These are phyloP conservation scores for Botryotinia globosa DNA, from an alignment of 2,329 filamentous ascomycete genomes.

Conservation along the genomic window DNA sequence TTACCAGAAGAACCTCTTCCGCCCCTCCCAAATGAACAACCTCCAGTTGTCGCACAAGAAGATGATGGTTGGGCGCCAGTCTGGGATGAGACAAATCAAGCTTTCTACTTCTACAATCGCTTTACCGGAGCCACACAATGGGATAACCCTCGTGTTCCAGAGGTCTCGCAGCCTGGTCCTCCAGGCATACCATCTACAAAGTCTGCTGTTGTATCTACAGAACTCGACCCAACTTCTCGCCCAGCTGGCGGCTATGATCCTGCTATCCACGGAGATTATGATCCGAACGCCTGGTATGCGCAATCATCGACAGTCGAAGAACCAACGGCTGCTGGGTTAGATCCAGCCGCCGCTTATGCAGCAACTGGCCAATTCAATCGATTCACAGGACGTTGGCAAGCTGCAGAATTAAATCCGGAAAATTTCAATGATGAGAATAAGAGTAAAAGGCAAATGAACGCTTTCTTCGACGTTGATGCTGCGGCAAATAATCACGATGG, in stretches of 20 bases:
- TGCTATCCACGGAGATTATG: constrained; percentile 93
- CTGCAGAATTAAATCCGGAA: constrained; percentile 63
- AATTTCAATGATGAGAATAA: constrained; percentile 86
- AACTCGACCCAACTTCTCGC: constrained; percentile 35
- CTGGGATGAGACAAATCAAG: constrained; percentile 67
- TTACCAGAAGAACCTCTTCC: constrained; percentile 40
- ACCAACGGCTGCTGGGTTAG: constrained; percentile 37
- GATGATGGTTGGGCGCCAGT: constrained; percentile 77
- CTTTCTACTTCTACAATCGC: constrained; percentile 83
- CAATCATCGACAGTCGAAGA: constrained; percentile 49
- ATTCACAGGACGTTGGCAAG: constrained; percentile 82
- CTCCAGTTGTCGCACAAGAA: constrained; percentile 50
- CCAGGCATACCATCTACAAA: constrained; percentile 37
- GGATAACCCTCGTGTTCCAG: constrained; percentile 78
- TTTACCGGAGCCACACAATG: constrained; percentile 74
- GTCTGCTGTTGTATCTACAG: constrained; percentile 31
- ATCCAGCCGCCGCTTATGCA: constrained; percentile 55
- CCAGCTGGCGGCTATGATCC: constrained; percentile 84
- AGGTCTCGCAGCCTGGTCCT: constrained; percentile 32
- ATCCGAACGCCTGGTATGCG: constrained; percentile 93
- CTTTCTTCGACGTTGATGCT: constrained; percentile 93
- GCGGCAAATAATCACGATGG: constrained; percentile 90
- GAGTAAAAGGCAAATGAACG: constrained; percentile 81
- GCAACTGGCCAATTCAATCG: constrained; percentile 82
- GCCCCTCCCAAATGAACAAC: constrained; percentile 42